Evolutionary conservation across 208 protist genomes (phyloP).

Genomic region (Naegleria gruberi): DNA sequence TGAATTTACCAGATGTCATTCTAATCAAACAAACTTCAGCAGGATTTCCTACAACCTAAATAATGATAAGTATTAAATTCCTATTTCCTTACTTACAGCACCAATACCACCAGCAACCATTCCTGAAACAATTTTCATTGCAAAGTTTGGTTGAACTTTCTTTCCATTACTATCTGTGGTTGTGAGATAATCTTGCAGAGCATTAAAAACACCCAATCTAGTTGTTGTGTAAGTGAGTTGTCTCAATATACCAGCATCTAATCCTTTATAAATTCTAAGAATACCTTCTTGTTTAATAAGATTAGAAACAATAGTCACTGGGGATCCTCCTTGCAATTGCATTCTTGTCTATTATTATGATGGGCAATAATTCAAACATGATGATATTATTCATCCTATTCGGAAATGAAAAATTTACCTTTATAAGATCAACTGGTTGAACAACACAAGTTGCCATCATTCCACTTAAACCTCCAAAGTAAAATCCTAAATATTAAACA

Average conservation of each 20-base stretch:
- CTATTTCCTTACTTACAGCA: not conserved
- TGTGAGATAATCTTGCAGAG: not conserved
- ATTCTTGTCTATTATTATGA: not conserved
- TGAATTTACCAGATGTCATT: not conserved
- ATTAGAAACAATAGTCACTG: not conserved
- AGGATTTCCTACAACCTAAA: not conserved
- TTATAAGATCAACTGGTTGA: conserved; percentile 18
- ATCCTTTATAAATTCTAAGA: conserved; percentile 14
- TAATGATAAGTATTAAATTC: no score
- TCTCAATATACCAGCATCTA: not conserved
- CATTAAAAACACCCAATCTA: conserved; percentile 18
- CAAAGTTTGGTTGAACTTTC: not conserved
- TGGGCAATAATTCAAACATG: no score
- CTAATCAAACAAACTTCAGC: conserved; percentile 9
- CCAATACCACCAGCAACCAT: not conserved
- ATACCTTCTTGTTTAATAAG: not conserved
- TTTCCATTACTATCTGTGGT: not conserved
- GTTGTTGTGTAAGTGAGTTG: conserved; percentile 18
- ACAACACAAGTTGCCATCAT: not conserved
- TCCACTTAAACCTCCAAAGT: not conserved
- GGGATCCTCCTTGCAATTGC: not conserved
- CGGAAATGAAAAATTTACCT: not conserved
- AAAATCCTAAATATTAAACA: no score
- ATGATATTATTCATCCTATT: no score
- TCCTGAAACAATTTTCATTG: not conserved